Evolutionary conservation across 2,329 filamentous ascomycete genomes (phyloP).

Genomic region (Cladophialophora yegresii): DNA sequence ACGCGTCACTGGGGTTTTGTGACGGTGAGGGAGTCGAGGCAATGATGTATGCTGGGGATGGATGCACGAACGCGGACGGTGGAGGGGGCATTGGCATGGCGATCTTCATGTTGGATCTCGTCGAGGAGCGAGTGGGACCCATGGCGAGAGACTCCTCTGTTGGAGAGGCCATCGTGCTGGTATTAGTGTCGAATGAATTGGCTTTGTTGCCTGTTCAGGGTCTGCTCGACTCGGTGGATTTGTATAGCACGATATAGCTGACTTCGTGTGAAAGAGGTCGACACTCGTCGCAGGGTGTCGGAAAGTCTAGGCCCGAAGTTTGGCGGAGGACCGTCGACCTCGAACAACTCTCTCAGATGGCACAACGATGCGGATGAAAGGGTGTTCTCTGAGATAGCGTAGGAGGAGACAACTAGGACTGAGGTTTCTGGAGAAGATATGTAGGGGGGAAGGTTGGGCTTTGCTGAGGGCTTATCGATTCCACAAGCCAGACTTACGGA

Average conservation of each 20-base stretch:
- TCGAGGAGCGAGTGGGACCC: constrained; percentile 17
- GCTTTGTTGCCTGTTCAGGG: neutral
- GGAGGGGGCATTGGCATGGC: constrained; percentile 24
- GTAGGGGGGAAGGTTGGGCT: constrained; percentile 3
- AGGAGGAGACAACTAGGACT: neutral
- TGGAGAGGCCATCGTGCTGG: neutral
- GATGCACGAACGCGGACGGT: constrained; percentile 18
- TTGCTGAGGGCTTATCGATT: neutral
- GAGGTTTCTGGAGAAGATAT: neutral
- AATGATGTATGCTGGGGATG: constrained; percentile 18
- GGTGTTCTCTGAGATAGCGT: neutral
- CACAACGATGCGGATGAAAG: neutral
- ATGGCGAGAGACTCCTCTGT: constrained; percentile 13
- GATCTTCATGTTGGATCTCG: constrained; percentile 24
- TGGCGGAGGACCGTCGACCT: neutral
- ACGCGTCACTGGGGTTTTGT: constrained; percentile 17
- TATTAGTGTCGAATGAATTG: neutral
- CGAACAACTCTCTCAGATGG: neutral
- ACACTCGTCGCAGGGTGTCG: neutral
- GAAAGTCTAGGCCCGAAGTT: constrained; percentile 1
- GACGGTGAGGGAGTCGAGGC: constrained; percentile 19
- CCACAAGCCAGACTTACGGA: neutral
- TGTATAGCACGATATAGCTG: neutral
- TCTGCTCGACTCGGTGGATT: neutral
- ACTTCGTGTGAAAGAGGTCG: neutral